Conservation (phyloP, 768 basidiomycete genomes). For the Mycena indigotica region DNA sequence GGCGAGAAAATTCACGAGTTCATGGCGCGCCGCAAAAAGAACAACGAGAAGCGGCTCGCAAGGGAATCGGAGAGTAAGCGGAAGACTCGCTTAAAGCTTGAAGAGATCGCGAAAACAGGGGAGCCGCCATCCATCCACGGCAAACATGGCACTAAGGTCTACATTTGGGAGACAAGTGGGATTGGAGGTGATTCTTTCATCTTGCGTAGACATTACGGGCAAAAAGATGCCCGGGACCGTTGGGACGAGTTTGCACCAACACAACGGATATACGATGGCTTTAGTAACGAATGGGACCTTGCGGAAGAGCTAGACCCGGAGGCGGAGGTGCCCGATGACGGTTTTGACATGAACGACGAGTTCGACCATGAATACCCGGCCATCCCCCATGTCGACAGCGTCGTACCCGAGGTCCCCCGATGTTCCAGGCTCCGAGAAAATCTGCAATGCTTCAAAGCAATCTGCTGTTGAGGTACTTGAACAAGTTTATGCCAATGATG, state of each 20-base stretch:
- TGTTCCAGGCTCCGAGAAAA: too few species aligned
- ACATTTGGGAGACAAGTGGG: slow-evolving; percentile 23
- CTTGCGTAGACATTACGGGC: slow-evolving; percentile 12
- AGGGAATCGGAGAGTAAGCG: slow-evolving; percentile 7
- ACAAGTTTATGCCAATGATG: too few species aligned
- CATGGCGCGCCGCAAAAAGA: slow-evolving; percentile 13
- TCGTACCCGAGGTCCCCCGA: too few species aligned
- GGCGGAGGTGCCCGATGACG: slow-evolving; percentile 2
- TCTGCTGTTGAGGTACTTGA: too few species aligned
- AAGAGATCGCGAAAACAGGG: slow-evolving; percentile 6
- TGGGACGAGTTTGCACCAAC: slow-evolving; percentile 18
- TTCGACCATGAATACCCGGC: too few species aligned
- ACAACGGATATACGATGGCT: slow-evolving; percentile 16
- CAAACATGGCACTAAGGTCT: slow-evolving; percentile 14
- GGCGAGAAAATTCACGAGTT: slow-evolving; percentile 17
- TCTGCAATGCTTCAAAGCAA: too few species aligned
- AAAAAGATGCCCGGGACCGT: slow-evolving; percentile 1
- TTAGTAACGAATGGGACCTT: too few species aligned
- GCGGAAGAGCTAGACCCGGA: slow-evolving; percentile 15
- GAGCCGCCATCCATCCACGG: slow-evolving; percentile 3
- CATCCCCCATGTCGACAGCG: too few species aligned
- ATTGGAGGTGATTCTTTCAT: slow-evolving; percentile 16
- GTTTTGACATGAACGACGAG: neutral
- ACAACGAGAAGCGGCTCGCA: slow-evolving; percentile 10
- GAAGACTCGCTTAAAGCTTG: slow-evolving; percentile 8